Percentiles rank a stretch among this genome's conserved stretches.
Evolutionary conservation across 177 flowering plant genomes (phyloP).

Genomic region (Vitis hybrid): DNA sequence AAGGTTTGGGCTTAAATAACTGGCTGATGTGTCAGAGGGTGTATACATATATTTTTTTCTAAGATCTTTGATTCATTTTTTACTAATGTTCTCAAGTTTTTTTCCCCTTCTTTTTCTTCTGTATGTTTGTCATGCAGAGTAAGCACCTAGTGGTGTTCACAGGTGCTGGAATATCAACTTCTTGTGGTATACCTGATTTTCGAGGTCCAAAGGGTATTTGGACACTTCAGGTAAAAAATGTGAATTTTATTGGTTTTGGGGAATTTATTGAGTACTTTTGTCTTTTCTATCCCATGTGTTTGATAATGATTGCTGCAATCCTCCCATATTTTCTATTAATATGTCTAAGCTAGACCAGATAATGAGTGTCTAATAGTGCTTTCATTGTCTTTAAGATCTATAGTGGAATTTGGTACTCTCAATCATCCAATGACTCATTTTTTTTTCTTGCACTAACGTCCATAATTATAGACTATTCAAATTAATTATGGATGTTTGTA

Average conservation of each 20-base stretch:
- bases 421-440: too few relatives aligned
- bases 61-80: neutral
- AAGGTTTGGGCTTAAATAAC: constrained; percentile 48
- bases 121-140: constrained; percentile 63
- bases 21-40: neutral
- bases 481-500: too few relatives aligned
- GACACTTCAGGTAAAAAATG: constrained; percentile 85
- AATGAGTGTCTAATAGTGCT: too few relatives aligned
- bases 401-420: too few relatives aligned
- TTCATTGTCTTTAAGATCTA: too few relatives aligned
- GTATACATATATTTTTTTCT: neutral
- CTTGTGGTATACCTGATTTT: constrained; percentile 99
- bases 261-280: neutral
- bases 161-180: constrained; percentile 99
- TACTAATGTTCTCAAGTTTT: constrained; percentile 8
- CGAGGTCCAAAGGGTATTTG: constrained; percentile 99
- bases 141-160: constrained; percentile 97
- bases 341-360: too few relatives aligned
- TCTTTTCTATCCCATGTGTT: neutral
- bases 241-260: neutral
- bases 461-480: too few relatives aligned
- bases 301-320: neutral
- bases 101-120: neutral
- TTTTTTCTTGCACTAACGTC: too few relatives aligned
- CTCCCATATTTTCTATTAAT: neutral